Evolutionary conservation across 2,329 filamentous ascomycete species (phyloP), one percentile per base, ranked within the genome.

Genomic region (Didymella lethalis): DNA sequence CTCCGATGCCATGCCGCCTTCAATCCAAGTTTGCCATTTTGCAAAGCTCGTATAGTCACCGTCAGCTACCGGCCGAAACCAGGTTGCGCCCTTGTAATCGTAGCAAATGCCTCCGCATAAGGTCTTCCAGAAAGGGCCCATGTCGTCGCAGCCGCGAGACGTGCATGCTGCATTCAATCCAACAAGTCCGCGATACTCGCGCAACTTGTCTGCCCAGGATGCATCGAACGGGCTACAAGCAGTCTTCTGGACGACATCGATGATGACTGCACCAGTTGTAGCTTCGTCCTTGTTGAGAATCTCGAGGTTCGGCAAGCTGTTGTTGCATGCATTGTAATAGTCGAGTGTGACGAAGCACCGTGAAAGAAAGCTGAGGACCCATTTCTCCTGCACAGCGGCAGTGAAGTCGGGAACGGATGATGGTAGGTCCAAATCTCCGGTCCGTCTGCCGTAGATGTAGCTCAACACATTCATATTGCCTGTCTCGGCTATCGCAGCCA

Each of bases 371-470:
- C 14, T 41, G 10, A 18, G 38, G 12, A 41, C 38, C 38, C 38
- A 41, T 7, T 41, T 25, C 38, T 41, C 32, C 8, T 36, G 23
- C 11, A 36, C 16, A 10, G 23, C 16, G 20, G 43, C 16, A 1
- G 43, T n/a, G 10, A 48, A 54, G 20, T 54, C 44, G 26, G 36
- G 51, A 4, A 54, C 20, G 25, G 38, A 54, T n/a, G 51, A 48
- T 18, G 43, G 44, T n/a, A 46, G 34, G 10, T 31, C 26, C 34
- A 43, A n/a, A 7, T n/a, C 11, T 7, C 23, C 16, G 11, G 23
- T 5, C 4, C 26, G 44, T 4, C 7, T 16, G 11, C 44, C 51
- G 25, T 48, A 54, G 2, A 38, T 7, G 14, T n/a, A 46, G 26
- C 51, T 54, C 5, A 54, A 25, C 3, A 43, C 25, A 8, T 47